Percentiles rank a stretch among this genome's conserved stretches.
Evolutionary conservation across 2,329 filamentous ascomycete species (phyloP).

Genomic region (Aaosphaeria pasadenensis): DNA sequence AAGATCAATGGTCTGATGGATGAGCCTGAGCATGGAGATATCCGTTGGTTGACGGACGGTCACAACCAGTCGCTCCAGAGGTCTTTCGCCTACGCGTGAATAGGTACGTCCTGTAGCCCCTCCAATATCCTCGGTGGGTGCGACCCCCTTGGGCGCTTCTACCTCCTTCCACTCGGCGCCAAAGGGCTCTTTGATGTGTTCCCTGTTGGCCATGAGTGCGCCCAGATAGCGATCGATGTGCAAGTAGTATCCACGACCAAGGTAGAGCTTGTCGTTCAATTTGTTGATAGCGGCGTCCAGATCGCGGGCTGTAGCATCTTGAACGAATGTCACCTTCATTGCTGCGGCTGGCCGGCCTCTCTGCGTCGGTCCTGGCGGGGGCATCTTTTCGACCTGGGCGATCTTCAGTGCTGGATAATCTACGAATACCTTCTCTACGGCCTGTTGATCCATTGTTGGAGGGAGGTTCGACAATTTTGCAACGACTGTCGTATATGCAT

Average conservation of each 20-base stretch:
- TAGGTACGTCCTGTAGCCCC: conserved; percentile 1
- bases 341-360: conserved; percentile 20
- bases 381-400: conserved; percentile 26
- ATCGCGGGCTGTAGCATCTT: conserved; percentile 22
- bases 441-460: conserved; percentile 18
- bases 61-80: conserved; percentile 21
- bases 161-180: conserved; percentile 27
- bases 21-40: conserved; percentile 73
- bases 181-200: conserved; percentile 18
- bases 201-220: neutral
- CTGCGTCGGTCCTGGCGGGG: conserved; percentile 13
- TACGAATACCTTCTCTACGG: conserved; percentile 27
- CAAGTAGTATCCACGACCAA: conserved; percentile 31
- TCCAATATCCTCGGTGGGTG: conserved; percentile 39
- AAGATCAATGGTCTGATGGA: conserved; percentile 83
- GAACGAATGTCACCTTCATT: conserved; percentile 33
- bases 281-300: conserved; percentile 30
- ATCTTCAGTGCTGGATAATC: conserved; percentile 30
- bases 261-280: conserved; percentile 32
- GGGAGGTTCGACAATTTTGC: conserved; percentile 22
- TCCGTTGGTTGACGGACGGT: conserved; percentile 69
- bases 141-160: conserved; percentile 26
- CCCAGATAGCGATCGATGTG: conserved; percentile 32
- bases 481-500: neutral
- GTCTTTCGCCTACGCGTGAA: neutral